Base-by-base conservation (phyloP, 208 protist species). In the Porcisia hertigi region DNA sequence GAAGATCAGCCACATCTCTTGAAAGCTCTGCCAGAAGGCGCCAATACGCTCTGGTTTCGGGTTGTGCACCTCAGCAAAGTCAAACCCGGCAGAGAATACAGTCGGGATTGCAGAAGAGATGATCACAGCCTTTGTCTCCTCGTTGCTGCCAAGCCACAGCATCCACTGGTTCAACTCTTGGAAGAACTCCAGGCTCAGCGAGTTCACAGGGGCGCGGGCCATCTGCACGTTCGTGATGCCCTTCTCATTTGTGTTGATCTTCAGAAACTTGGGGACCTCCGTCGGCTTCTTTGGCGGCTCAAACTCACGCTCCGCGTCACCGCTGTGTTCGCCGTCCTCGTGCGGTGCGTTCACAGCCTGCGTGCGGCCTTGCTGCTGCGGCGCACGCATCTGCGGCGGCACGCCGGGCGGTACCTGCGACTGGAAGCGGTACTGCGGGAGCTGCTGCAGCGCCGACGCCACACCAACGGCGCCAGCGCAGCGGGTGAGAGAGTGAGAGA, bases 161-260 rank as follows among this genome's bases (percentile, higher is more conserved):
- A 95, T 82, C 91, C 91, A 95, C 77, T 90, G 86, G 79, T 93
- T 93, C 54, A 95, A 62, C 82, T 95, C 91, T 71, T 90, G 83
- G 71, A 95, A 79, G 45, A 92, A 69, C 75, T 93, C 91, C 25
- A 92, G 79, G 82, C 82, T 91, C 47, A 95, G 78, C 47, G 87
- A 90, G 85, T 95, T 95, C 58, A 92, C 87, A 14, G 91, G 88
- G 6, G 78, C 71, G 47, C 88, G 86, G 20, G 79, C 77, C 67
- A 95, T 73, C 75, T 88, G 75, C 69, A 95, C 71, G 57, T 76
- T 82, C 23, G 83, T 85, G 53, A 95, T 82, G 72, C 91, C 91
- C 75, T 85, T 86, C 8, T 88, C 88, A 49, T 84, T 87, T 0
- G 85, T 87, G 64, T 83, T 76, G 59, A 93, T 80, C 76, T 85